Base-by-base conservation (phyloP, 768 basidiomycete genomes). In the Boletus rex-veris region DNA sequence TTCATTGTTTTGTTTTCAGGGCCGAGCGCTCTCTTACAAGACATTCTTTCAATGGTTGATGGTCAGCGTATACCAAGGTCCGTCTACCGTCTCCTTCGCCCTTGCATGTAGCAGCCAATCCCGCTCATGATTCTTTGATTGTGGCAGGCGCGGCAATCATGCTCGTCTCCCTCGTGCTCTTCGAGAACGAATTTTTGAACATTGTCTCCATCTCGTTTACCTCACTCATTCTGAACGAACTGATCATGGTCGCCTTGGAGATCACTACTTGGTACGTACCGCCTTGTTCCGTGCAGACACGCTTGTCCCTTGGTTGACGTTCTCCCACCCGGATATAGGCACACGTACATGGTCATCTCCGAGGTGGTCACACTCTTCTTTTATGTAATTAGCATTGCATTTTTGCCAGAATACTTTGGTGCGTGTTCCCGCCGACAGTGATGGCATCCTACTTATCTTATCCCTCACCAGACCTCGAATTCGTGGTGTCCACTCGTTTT, bases 191-290 rank as follows among this genome's bases (percentile, higher is more conserved):
- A 65, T 98, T 98, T 72, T 71, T 98, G 60, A 97, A 98, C 67
- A 98, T 99, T 55, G 97, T 99, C 30, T 88, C 96, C 18, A 99
- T 98, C 60, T 98, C 97, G 1, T 99, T 97, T 69, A 97, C 95
- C 1, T 92, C 97, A 1, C 77, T 98, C 52, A 84, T 99, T 58
- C 76, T 98, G 28, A 99, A 99, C 67, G 97, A 98, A 68, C 83
- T 99, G 47, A 93, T 98, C 73, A 99, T 98, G 97, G 97, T 98
- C 43, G 94, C 95, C 3, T 71, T 98, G 61, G 95, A 98, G 72
- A 94, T 98, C 54, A 98, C 95, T 4, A 98, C 92, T 57, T 99
- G 96, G 96, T 92, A 62, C 51, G 55, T 37, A n/a, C 8, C 31
- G 35, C 33, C 35, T 5, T 14, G 2, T 30, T 1, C 7, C 8